Evolutionary conservation across 202 grass and related monocot genomes (phyloP), one percentile per base, ranked within the genome.

Genomic region (Eragrostis tef): DNA sequence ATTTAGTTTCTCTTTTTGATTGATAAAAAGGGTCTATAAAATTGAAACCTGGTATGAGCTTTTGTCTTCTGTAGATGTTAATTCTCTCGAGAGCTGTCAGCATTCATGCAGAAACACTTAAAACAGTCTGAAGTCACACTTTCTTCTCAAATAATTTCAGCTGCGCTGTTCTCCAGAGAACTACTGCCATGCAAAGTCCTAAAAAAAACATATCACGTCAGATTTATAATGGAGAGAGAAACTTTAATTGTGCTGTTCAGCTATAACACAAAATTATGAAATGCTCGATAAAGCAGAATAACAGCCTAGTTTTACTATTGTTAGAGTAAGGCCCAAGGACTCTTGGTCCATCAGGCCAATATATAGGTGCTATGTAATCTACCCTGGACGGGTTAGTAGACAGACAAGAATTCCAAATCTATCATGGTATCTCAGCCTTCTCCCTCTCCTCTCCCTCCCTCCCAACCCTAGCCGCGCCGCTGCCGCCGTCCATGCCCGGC

Each of bases 141-240:
- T 39, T 48, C 53, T 41, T 85, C 53, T 78, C 67, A 64, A 46
- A 9, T 31, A 21, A 52, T 44, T 31, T 52, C 45, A 9, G 58
- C 31, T 64, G 46, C 12, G 42, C 8, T 44, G 29, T 78, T 63
- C 46, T 46, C 52, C 45, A 42, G 24, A 43, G 24, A 65, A 48
- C 25, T 66, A 20, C 76, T 20, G 39, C 15, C 21, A 22, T 64
- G 34, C 26, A 70, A 5, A 17, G 8, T 50, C 41, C 43, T 61
- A 58, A 11, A 25, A 68, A n/a, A n/a, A n/a, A n/a, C n/a, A 73
- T 26, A 58, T 65, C 14, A 67, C 46, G 20, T 66, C 59, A 86
- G 39, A 53, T 65, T 53, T 29, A 73, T 66, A 49, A 80, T 47
- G 39, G 19, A 57, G 27, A 64, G 9, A 44, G 5, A 54, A 31